A percentile compares a stretch with the other conserved stretches of the same genome.
These are phyloP conservation scores for Tephrocybe sp. DNA, from an alignment of 768 basidiomycete genomes.

Conservation along the genomic window DNA sequence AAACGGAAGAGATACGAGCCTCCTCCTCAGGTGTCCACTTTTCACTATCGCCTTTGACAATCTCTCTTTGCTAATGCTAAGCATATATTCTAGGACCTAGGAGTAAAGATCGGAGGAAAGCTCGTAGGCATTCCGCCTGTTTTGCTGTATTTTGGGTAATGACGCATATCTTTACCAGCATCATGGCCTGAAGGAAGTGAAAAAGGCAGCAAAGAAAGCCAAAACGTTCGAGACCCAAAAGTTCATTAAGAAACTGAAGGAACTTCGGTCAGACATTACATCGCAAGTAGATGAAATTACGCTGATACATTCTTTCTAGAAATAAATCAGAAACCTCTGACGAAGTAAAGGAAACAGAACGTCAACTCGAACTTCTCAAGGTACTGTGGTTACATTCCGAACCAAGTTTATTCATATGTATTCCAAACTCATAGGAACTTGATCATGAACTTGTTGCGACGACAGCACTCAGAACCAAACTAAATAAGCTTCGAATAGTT, in stretches of 20 bases:
- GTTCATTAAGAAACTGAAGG: slow-evolving; percentile 80
- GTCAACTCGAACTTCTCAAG: slow-evolving; percentile 64
- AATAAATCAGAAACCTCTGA: slow-evolving; percentile 35
- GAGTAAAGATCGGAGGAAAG: slow-evolving; percentile 48
- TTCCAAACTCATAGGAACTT: slow-evolving; percentile 41
- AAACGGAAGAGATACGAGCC: slow-evolving; percentile 46
- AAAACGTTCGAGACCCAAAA: slow-evolving; percentile 80
- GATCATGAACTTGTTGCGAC: slow-evolving; percentile 59
- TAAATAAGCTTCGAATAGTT: slow-evolving; percentile 70
- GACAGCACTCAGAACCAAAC: slow-evolving; percentile 67
- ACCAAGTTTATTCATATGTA: slow-evolving; percentile 6
- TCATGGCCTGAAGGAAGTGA: slow-evolving; percentile 70
- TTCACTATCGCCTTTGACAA: neutral
- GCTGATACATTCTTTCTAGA: slow-evolving; percentile 14
- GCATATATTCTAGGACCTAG: slow-evolving; percentile 38
- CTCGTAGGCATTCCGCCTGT: slow-evolving; percentile 41
- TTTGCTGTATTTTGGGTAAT: neutral
- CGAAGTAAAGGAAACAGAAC: slow-evolving; percentile 51
- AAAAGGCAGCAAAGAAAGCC: slow-evolving; percentile 78
- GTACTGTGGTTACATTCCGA: slow-evolving; percentile 32
- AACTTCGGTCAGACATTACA: slow-evolving; percentile 54
- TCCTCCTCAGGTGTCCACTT: slow-evolving; percentile 30
- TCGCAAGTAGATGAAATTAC: neutral
- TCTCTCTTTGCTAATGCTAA: slow-evolving; percentile 8
- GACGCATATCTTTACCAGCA: slow-evolving; percentile 47